Base-by-base conservation (phyloP, 2,329 filamentous ascomycete species). In the Trichoderma gracile region DNA sequence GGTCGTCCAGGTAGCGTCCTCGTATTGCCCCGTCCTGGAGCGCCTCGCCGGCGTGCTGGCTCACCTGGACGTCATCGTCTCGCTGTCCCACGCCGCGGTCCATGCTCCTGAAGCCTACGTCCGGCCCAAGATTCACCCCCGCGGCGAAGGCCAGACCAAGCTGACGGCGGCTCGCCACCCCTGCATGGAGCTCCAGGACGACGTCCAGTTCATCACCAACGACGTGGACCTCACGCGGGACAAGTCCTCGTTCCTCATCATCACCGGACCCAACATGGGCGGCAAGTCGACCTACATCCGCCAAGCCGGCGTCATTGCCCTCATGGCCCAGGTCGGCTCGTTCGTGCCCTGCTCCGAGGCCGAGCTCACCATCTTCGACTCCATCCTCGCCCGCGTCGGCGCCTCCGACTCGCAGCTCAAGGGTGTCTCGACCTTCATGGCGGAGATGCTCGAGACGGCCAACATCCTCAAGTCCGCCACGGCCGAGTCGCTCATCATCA, bases 231-330 rank as follows among this genome's bases (percentile, higher is more conserved):
- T 99, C 43, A 83, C 86, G 5, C 88, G 93, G 9, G 88, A 89
- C 64, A 83, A 86, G 54, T 96, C 92, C 0, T 93, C 94, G 3
- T 98, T 99, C 78, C 83, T 97, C 45, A 94, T 97, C 79, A 97
- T 98, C 74, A 98, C 94, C 0, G 95, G 95, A 0, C 95, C 95
- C 57, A 99, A 99, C 78, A 99, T 99, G 95, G 96, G 95, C 70
- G 95, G 95, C 71, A 99, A 99, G 79, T 97, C 92, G 9, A 99
- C 94, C 0, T 99, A 97, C 75, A 99, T 99, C 73, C 90, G 96
- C 19, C 95, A 98, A 76, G 96, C 97, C 23, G 95, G 94, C 38
- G 95, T 97, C 60, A 95, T 99, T 66, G 94, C 95, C 1, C 84
- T 99, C 42, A 96, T 99, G 93, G 95, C 95, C 0, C 95, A 99